phyloP scores from a whole-genome alignment of 257 asterid genomes.

The Osmanthus fragrans region DNA sequence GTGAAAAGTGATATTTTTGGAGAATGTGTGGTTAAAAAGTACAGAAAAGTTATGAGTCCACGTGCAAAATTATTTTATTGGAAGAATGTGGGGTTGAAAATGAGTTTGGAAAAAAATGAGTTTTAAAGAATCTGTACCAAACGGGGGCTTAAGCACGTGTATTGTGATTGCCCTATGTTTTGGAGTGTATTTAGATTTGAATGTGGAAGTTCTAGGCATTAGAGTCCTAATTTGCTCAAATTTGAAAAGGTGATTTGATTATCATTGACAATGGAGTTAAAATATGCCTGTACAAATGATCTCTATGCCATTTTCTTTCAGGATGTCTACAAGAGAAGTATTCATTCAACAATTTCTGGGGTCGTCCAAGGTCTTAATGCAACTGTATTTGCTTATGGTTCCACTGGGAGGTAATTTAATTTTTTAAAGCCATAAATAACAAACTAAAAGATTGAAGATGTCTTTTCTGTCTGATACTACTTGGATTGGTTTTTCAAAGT shows the following conservation, averaged over 20 bases:
- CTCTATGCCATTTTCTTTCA: slow-evolving; percentile 33
- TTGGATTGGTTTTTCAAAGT: slow-evolving; percentile 11
- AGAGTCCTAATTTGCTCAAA: slow-evolving; percentile 12
- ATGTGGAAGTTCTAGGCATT: background rate
- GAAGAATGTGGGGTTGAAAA: no score
- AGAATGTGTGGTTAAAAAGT: no score
- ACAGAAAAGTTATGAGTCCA: no score
- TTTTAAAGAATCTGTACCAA: no score
- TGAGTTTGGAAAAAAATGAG: no score
- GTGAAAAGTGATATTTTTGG: no score
- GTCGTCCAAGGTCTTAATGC: slow-evolving; percentile 96
- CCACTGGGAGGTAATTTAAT: slow-evolving; percentile 82
- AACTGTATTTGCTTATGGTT: slow-evolving; percentile 94
- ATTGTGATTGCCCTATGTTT: background rate
- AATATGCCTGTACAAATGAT: slow-evolving; percentile 9
- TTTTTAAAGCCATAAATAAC: slow-evolving; percentile 13
- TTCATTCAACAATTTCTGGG: slow-evolving; percentile 73
- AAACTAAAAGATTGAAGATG: slow-evolving; percentile 11
- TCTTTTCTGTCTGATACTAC: slow-evolving; percentile 1
- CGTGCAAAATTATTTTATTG: no score
- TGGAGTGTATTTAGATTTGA: background rate
- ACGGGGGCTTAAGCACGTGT: background rate
- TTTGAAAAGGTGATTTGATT: slow-evolving; percentile 15
- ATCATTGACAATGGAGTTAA: slow-evolving; percentile 8
- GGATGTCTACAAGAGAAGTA: slow-evolving; percentile 79